A percentile compares a stretch with the other conserved stretches of the same genome.
Evolutionary conservation across 2,329 filamentous ascomycete species (phyloP).

Genomic region (Colletotrichum horii): DNA sequence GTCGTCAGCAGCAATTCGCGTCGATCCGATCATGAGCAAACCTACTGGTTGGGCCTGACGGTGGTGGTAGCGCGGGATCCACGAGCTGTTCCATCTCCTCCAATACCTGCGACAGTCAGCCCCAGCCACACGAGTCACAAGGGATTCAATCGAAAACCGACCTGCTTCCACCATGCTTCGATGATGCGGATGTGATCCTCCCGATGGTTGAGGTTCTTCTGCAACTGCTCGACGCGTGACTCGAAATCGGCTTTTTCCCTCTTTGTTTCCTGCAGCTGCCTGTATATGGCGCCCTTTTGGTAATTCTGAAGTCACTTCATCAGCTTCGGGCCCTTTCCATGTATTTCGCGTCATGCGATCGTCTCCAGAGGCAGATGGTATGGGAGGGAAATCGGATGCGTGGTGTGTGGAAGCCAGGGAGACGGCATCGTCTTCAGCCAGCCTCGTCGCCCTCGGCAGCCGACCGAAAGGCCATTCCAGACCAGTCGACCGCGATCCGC

Average conservation of each 20-base stretch:
- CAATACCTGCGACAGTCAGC: constrained; percentile 53
- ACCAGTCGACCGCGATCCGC: constrained; percentile 19
- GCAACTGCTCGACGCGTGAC: constrained; percentile 78
- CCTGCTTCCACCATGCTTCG: constrained; percentile 94
- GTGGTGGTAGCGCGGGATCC: constrained; percentile 51
- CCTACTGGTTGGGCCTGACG: constrained; percentile 13
- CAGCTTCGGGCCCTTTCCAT: constrained; percentile 19
- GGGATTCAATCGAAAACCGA: constrained; percentile 46
- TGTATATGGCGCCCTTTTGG: constrained; percentile 95
- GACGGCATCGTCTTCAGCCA: constrained; percentile 8
- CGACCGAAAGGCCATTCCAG: constrained; percentile 20
- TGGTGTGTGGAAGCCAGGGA: constrained; percentile 5
- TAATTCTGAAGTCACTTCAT: constrained; percentile 45
- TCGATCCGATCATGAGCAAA: background rate
- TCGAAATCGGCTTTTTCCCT: constrained; percentile 85
- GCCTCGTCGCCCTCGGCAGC: constrained; percentile 18
- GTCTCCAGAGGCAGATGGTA: background rate
- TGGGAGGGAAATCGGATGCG: constrained; percentile 7
- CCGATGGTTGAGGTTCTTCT: constrained; percentile 80
- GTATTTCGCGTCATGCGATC: constrained; percentile 12
- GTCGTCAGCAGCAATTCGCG: constrained; percentile 28
- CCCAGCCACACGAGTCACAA: constrained; percentile 11
- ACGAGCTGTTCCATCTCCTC: constrained; percentile 69
- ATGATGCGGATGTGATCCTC: constrained; percentile 92
- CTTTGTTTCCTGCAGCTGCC: constrained; percentile 98